A percentile compares a stretch with the other conserved stretches of the same genome.
Evolutionary conservation across 805 yeast genomes (phyloP).

Genomic region (Scheffersomyces ergatensis): DNA sequence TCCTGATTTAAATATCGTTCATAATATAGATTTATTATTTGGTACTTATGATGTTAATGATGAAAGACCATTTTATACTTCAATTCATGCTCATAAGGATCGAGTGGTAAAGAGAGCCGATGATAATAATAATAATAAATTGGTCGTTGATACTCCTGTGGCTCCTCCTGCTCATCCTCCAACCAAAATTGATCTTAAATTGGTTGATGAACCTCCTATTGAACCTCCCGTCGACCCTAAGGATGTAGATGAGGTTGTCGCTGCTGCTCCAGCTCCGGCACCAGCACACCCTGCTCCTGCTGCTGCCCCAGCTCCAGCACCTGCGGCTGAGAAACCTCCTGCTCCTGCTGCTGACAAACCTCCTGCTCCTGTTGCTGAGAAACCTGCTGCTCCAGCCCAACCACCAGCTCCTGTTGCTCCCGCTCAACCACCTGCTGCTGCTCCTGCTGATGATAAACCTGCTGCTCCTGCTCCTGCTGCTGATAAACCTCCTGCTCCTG

Average conservation of each 20-base stretch:
- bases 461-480: not conserved
- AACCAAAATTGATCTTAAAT: too few relatives aligned
- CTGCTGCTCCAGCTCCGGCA: too few relatives aligned
- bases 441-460: not conserved
- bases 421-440: not conserved
- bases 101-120: not conserved
- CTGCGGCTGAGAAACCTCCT: not conserved
- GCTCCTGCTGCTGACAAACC: not conserved
- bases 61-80: slow-evolving; percentile 20
- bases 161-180: not conserved
- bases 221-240: too few relatives aligned
- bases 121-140: too few relatives aligned
- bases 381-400: too few relatives aligned
- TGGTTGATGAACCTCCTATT: too few relatives aligned
- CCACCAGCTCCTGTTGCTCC: too few relatives aligned
- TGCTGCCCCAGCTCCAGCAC: not conserved
- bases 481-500: too few relatives aligned
- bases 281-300: not conserved
- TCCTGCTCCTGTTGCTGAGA: not conserved
- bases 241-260: too few relatives aligned
- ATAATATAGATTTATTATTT: slow-evolving; percentile 25
- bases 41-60: slow-evolving; percentile 30
- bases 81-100: slow-evolving; percentile 6
- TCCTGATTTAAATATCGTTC: slow-evolving; percentile 9
- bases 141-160: too few relatives aligned